Evolutionary conservation across 139 green algal species (phyloP).

Genomic region (Tetradesmus obliquus): DNA sequence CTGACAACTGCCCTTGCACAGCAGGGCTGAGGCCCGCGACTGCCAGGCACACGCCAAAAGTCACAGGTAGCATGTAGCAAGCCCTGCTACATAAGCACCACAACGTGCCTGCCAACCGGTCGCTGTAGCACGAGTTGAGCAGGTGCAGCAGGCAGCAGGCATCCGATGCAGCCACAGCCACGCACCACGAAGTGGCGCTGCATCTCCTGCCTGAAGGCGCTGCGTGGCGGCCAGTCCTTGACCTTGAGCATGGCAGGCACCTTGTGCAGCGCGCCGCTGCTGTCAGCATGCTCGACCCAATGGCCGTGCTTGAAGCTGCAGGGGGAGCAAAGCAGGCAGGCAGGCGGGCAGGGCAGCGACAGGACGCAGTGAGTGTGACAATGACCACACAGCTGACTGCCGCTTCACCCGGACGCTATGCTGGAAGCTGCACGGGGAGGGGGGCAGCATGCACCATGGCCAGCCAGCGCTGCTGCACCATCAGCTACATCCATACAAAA

Average conservation of each 20-base stretch:
- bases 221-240: conserved; percentile 87
- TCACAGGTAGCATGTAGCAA: too few relatives aligned
- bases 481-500: too few relatives aligned
- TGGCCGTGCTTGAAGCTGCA: conserved; percentile 2
- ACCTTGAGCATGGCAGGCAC: conserved; percentile 83
- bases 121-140: too few relatives aligned
- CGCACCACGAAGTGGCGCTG: conserved; percentile 65
- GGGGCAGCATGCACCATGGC: too few relatives aligned
- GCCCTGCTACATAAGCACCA: too few relatives aligned
- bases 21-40: too few relatives aligned
- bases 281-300: conserved; percentile 6
- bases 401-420: background rate
- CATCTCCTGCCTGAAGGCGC: conserved; percentile 60
- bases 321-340: background rate
- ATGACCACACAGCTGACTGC: background rate
- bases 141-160: too few relatives aligned
- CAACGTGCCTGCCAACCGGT: too few relatives aligned
- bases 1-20: too few relatives aligned
- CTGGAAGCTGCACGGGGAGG: too few relatives aligned
- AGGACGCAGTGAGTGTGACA: background rate
- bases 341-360: background rate
- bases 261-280: conserved; percentile 11
- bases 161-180: background rate
- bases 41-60: too few relatives aligned
- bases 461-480: too few relatives aligned